Evolutionary conservation across 2,329 filamentous ascomycete species (phyloP).

Genomic region (Calonectria pseudoreteaudii): DNA sequence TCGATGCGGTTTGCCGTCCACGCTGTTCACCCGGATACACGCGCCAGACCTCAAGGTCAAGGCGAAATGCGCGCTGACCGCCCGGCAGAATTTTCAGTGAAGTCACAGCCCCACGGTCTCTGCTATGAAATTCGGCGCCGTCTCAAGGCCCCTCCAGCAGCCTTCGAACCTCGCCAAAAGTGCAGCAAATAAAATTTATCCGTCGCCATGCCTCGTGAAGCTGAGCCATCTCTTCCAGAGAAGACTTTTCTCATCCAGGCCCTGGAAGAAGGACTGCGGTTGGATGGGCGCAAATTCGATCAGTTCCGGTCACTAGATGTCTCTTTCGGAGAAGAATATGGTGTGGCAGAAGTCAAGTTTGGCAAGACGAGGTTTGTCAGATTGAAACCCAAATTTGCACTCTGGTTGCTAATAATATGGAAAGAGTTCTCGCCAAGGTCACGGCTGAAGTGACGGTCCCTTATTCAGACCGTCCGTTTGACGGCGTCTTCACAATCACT

Average conservation of each 20-base stretch:
- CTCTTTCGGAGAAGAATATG: slow-evolving; percentile 90
- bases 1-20: background rate
- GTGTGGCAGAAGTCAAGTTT: slow-evolving; percentile 85
- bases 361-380: slow-evolving; percentile 84
- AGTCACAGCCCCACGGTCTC: slow-evolving; percentile 31
- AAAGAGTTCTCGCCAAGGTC: slow-evolving; percentile 84
- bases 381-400: background rate
- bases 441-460: slow-evolving; percentile 91
- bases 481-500: slow-evolving; percentile 92
- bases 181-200: slow-evolving; percentile 25
- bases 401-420: slow-evolving; percentile 21
- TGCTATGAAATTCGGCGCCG: slow-evolving; percentile 19
- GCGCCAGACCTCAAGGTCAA: background rate
- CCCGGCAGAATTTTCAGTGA: slow-evolving; percentile 60
- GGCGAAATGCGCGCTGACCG: slow-evolving; percentile 51
- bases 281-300: slow-evolving; percentile 87
- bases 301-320: slow-evolving; percentile 83
- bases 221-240: slow-evolving; percentile 90
- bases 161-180: slow-evolving; percentile 19
- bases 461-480: slow-evolving; percentile 89
- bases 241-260: slow-evolving; percentile 87
- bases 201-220: slow-evolving; percentile 86
- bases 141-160: background rate
- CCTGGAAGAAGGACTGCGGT: slow-evolving; percentile 80
- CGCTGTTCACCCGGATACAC: background rate